Base-by-base conservation (phyloP, 176 grass and related monocot species). In the Eleusine coracana region DNA sequence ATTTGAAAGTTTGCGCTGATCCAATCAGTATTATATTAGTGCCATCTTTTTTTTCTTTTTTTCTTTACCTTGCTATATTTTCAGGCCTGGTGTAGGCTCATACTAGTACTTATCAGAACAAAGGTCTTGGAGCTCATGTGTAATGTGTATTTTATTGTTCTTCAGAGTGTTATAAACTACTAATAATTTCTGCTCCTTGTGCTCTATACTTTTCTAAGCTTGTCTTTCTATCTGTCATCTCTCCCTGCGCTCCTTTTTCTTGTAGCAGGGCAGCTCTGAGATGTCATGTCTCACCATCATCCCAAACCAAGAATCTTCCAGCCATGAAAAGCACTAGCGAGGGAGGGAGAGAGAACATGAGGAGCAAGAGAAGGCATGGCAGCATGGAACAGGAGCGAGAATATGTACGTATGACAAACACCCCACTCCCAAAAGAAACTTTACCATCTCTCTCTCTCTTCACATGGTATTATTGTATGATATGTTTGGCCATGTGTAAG, bases 361-460 rank as follows among this genome's bases (percentile, higher is more conserved):
- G 34, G 38, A 86, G 78, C 34, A 41, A 73, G 51, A 75, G 90
- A 73, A 68, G 81, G 80, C 83, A 77, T 77, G 65, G 76, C 64
- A 31, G 77, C 42, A 51, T 65, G 63, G 87, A 81, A 72, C 39
- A 75, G 87, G 60, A 63, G 60, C 60, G 60, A 69, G 80, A 87
- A 92, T 89, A 87, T 72, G 87, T 87, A 84, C 76, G 90, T 84
- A 89, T 92, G 90, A 76, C 80, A 87, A 86, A 80, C 80, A 86
- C 66, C 70, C 83, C 74, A 79, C 86, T 83, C 45, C 39, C 86
- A 45, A 60, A 82, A 73, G 71, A 68, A 77, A 61, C 73, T 82
- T 74, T 46, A 80, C 74, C 10, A 54, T 25, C 17, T 29, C 87
- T 76, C 59, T 80, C 59, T 67, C 88, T 73, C 40, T 29, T 72